phyloP scores from a whole-genome alignment of 2,329 filamentous ascomycete genomes.

The Aspergillus ustus region DNA sequence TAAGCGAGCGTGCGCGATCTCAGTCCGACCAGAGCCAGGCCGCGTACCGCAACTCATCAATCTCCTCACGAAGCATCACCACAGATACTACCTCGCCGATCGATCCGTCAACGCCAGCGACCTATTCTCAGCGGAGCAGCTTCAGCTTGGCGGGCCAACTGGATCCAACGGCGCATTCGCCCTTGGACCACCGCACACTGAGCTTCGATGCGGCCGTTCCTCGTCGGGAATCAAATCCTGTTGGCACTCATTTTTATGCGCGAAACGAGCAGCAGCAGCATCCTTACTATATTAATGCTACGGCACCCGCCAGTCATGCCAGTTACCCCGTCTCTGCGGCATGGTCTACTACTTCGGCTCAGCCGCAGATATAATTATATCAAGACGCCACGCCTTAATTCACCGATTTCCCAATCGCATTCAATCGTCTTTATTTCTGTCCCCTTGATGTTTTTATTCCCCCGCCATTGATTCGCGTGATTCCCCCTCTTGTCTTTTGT shows the following conservation, averaged over 20 bases:
- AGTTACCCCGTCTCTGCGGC: slow-evolving; percentile 41
- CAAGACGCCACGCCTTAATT: not conserved
- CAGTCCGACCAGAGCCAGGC: slow-evolving; percentile 41
- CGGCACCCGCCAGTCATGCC: slow-evolving; percentile 33
- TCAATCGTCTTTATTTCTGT: slow-evolving; percentile 19
- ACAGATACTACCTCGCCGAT: slow-evolving; percentile 46
- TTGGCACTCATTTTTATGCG: slow-evolving; percentile 41
- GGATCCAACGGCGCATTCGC: slow-evolving; percentile 33
- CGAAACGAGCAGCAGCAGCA: slow-evolving; percentile 38
- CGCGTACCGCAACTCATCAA: slow-evolving; percentile 46
- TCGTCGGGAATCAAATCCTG: slow-evolving; percentile 42
- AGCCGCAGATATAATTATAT: slow-evolving; percentile 40
- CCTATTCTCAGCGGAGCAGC: slow-evolving; percentile 41
- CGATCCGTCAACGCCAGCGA: slow-evolving; percentile 41
- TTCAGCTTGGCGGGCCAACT: slow-evolving; percentile 42
- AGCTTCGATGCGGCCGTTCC: slow-evolving; percentile 39
- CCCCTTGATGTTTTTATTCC: slow-evolving; percentile 15
- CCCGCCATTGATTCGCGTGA: slow-evolving; percentile 13
- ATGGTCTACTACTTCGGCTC: slow-evolving; percentile 44
- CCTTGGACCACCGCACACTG: slow-evolving; percentile 40
- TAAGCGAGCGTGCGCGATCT: slow-evolving; percentile 43
- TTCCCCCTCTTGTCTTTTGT: slow-evolving; percentile 16
- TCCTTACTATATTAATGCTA: slow-evolving; percentile 39
- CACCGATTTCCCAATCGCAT: not conserved
- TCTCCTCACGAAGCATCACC: slow-evolving; percentile 43